Conservation (phyloP, 2,329 filamentous ascomycete genomes). For the Lasiodiplodia sp. region DNA sequence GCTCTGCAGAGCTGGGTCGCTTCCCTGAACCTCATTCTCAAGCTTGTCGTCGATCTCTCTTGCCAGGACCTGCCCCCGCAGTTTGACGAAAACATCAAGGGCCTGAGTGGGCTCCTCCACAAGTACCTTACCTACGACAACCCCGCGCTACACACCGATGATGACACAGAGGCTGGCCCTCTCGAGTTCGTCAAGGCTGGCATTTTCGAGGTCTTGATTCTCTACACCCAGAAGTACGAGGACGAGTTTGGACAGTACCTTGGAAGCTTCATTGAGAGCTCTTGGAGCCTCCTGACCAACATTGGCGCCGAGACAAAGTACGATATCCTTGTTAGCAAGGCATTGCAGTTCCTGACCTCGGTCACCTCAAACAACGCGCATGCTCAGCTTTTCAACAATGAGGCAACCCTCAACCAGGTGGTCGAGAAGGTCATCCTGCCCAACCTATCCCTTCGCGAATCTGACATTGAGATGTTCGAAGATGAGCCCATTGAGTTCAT, state of each 20-base stretch:
- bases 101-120: slow-evolving; percentile 80
- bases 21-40: slow-evolving; percentile 85
- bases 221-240: slow-evolving; percentile 94
- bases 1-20: slow-evolving; percentile 80
- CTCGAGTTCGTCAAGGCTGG: slow-evolving; percentile 89
- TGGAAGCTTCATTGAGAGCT: slow-evolving; percentile 83
- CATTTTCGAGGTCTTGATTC: slow-evolving; percentile 87
- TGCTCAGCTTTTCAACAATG: slow-evolving; percentile 83
- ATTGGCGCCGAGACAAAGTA: slow-evolving; percentile 90
- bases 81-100: slow-evolving; percentile 86
- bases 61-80: slow-evolving; percentile 94
- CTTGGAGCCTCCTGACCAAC: slow-evolving; percentile 88
- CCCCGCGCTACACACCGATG: slow-evolving; percentile 79
- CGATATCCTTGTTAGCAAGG: slow-evolving; percentile 92
- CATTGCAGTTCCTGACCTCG: slow-evolving; percentile 91
- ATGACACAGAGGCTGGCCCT: slow-evolving; percentile 86
- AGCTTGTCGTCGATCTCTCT: slow-evolving; percentile 95
- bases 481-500: slow-evolving; percentile 99
- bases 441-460: slow-evolving; percentile 89
- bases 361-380: slow-evolving; percentile 81
- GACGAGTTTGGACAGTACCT: slow-evolving; percentile 87
- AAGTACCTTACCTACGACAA: slow-evolving; percentile 95
- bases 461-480: slow-evolving; percentile 94
- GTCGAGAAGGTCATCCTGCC: slow-evolving; percentile 96
- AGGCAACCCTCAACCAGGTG: slow-evolving; percentile 80